phyloP scores from a whole-genome alignment of 768 basidiomycete genomes.

The Crucibulum laeve region DNA sequence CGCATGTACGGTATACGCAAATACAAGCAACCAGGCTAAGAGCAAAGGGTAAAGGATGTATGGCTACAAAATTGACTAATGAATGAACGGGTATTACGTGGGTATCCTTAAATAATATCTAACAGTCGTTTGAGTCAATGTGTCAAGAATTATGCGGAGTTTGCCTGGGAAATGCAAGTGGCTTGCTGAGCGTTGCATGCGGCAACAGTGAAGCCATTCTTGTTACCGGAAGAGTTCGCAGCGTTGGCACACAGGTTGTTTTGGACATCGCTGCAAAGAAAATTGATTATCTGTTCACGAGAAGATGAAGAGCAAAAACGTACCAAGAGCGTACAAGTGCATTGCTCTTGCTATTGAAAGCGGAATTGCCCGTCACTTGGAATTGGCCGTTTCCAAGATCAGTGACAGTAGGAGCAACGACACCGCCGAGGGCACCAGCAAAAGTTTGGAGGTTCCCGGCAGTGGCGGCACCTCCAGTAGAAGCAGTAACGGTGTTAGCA shows the following conservation, averaged over 20 bases:
- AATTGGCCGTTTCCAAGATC: constrained; percentile 36
- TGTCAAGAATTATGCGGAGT: background rate
- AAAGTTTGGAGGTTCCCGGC: constrained; percentile 44
- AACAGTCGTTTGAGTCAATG: background rate
- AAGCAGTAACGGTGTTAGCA: constrained; percentile 8
- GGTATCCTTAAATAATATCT: background rate
- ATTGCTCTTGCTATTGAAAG: constrained; percentile 38
- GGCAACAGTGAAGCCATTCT: constrained; percentile 40
- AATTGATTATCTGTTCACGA: background rate
- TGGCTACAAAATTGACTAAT: constrained; percentile 5
- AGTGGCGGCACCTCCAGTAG: constrained; percentile 5
- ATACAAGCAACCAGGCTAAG: background rate
- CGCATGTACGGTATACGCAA: background rate
- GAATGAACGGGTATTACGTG: constrained; percentile 1
- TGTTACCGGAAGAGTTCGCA: constrained; percentile 46
- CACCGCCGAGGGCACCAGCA: constrained; percentile 41
- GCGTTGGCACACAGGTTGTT: constrained; percentile 57
- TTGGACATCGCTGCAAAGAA: constrained; percentile 40
- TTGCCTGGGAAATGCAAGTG: constrained; percentile 29
- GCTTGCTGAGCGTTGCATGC: constrained; percentile 42
- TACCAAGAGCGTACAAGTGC: constrained; percentile 49
- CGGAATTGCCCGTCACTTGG: constrained; percentile 42
- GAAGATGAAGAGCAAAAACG: constrained; percentile 3
- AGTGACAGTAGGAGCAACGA: constrained; percentile 41
- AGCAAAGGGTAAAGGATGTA: background rate